phyloP scores from a whole-genome alignment of 805 yeast genomes.

The Wickerhamiella occidentalis region DNA sequence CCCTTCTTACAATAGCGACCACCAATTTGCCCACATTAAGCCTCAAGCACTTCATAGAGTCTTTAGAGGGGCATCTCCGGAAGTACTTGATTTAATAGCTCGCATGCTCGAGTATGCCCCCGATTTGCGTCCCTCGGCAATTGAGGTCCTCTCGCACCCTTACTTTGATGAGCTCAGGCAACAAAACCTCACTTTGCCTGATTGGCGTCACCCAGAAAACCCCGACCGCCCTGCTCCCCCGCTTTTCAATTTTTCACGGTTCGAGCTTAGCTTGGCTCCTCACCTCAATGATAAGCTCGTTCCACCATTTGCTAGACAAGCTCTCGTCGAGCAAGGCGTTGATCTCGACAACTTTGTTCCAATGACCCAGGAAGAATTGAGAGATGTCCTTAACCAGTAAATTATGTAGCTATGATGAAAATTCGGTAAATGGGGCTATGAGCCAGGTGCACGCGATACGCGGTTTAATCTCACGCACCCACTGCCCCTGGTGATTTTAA shows the following conservation, averaged over 20 bases:
- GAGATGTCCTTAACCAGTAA: slow-evolving; percentile 1
- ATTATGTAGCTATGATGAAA: slow-evolving; percentile 6
- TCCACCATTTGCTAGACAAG: slow-evolving; percentile 34
- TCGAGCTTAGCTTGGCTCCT: slow-evolving; percentile 40
- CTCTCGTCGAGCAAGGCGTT: slow-evolving; percentile 29
- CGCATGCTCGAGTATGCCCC: slow-evolving; percentile 85
- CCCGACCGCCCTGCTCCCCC: slow-evolving; percentile 66
- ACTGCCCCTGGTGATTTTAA: too few relatives aligned
- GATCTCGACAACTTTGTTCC: slow-evolving; percentile 52
- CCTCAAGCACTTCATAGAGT: slow-evolving; percentile 49
- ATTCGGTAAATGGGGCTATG: neutral
- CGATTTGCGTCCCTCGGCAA: slow-evolving; percentile 63
- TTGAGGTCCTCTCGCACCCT: slow-evolving; percentile 72
- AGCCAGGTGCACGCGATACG: too few relatives aligned
- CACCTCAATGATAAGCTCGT: slow-evolving; percentile 31
- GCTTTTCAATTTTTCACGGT: slow-evolving; percentile 64
- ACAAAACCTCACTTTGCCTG: slow-evolving; percentile 33
- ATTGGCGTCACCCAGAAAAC: slow-evolving; percentile 45
- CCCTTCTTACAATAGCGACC: slow-evolving; percentile 85
- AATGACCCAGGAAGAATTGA: slow-evolving; percentile 24
- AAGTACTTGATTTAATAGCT: slow-evolving; percentile 75
- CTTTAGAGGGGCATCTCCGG: slow-evolving; percentile 66
- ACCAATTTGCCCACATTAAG: slow-evolving; percentile 64
- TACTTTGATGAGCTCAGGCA: slow-evolving; percentile 79
- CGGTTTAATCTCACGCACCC: too few relatives aligned